Percentiles rank a stretch among this genome's conserved stretches.
Conservation (phyloP, 805 yeast genomes). For the Candida golubevii region DNA sequence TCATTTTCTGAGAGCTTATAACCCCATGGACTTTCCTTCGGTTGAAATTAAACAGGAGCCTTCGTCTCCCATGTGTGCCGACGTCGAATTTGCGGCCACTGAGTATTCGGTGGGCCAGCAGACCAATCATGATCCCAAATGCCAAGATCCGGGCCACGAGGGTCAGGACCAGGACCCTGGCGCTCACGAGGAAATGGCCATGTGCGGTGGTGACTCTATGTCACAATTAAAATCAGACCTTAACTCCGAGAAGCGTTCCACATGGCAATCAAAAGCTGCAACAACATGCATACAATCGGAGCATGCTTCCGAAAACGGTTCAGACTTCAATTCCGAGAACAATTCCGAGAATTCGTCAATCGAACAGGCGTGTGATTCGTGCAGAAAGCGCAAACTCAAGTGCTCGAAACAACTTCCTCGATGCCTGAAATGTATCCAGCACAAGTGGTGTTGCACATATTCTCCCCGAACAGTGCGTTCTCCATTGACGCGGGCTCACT, state of each 20-base stretch:
- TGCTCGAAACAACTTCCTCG: conserved; percentile 77
- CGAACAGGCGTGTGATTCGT: conserved; percentile 75
- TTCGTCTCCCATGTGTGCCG: conserved; percentile 1
- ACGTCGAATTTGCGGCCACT: not conserved
- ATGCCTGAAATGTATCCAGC: conserved; percentile 69
- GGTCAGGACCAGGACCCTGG: not conserved
- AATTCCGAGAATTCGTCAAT: conserved; percentile 19
- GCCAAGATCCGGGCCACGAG: not conserved
- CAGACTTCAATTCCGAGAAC: not conserved
- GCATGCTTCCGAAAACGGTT: not conserved
- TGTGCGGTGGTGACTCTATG: not conserved
- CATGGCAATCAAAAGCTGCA: not conserved
- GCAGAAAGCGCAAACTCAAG: conserved; percentile 72
- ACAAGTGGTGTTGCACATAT: conserved; percentile 70
- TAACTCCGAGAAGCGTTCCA: not conserved
- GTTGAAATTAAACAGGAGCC: conserved; percentile 7
- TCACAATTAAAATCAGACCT: not conserved
- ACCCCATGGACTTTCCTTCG: conserved; percentile 2
- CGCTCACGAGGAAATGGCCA: not conserved
- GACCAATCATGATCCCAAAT: not conserved
- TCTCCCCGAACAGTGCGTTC: conserved; percentile 76
- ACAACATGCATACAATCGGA: not conserved
- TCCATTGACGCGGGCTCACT: conserved; percentile 75
- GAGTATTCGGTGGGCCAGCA: not conserved
- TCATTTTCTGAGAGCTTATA: not conserved